Percentiles rank a stretch among this genome's conserved stretches.
These are phyloP conservation scores for Poteriospumella lacustris DNA, from an alignment of 108 stramenopile species.

Conservation along the genomic window DNA sequence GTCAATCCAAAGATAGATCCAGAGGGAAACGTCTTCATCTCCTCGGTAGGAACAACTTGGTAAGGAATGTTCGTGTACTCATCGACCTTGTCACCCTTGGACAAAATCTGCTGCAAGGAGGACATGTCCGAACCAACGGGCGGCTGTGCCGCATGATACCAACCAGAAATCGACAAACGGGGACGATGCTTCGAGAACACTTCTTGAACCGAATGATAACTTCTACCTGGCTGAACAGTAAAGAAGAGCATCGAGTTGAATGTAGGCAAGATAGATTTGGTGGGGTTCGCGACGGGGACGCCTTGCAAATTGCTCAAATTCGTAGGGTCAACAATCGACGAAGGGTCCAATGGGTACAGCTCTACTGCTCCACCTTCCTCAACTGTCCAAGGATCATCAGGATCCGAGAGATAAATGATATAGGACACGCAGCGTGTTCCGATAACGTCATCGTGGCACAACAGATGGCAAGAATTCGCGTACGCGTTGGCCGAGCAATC, in stretches of 20 bases:
- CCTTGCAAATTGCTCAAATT: slow-evolving; percentile 32
- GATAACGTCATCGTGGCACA: slow-evolving; percentile 96
- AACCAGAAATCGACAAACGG: slow-evolving; percentile 73
- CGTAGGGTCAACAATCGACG: background rate
- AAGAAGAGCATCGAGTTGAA: slow-evolving; percentile 88
- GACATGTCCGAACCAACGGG: background rate
- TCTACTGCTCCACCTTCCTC: slow-evolving; percentile 85
- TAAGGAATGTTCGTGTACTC: background rate
- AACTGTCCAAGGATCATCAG: slow-evolving; percentile 65
- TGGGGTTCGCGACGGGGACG: slow-evolving; percentile 56
- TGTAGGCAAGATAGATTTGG: slow-evolving; percentile 65
- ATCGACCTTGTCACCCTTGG: background rate
- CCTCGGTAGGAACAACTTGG: background rate
- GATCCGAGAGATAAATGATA: slow-evolving; percentile 84
- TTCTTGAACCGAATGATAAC: slow-evolving; percentile 92
- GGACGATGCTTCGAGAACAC: slow-evolving; percentile 76
- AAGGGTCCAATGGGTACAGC: slow-evolving; percentile 59
- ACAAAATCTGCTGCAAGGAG: slow-evolving; percentile 22
- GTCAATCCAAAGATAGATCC: background rate
- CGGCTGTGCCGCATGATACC: slow-evolving; percentile 45
- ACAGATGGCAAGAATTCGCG: slow-evolving; percentile 80
- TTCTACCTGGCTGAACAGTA: slow-evolving; percentile 73
- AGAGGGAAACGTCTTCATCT: background rate
- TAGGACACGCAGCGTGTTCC: slow-evolving; percentile 80
- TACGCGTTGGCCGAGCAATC: slow-evolving; percentile 93